These are phyloP conservation scores for Termitomyces sp. DNA, from an alignment of 768 basidiomycete genomes.

Conservation along the genomic window DNA sequence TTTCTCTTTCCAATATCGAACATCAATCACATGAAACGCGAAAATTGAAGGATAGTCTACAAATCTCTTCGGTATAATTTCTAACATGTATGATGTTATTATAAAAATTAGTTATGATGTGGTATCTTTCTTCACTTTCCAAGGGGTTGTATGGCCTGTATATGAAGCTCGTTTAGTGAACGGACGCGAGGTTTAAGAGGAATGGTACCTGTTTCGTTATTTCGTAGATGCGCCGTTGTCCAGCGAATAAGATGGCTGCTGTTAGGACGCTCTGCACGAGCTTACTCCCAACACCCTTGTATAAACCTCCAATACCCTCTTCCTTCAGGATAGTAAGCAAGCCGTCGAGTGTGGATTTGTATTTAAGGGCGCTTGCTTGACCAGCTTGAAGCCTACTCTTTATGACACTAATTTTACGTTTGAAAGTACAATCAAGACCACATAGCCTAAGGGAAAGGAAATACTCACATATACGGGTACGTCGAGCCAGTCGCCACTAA, in stretches of 20 bases:
- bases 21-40: not conserved
- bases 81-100: not conserved
- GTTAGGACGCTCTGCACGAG: slow-evolving; percentile 90
- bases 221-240: slow-evolving; percentile 81
- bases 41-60: not conserved
- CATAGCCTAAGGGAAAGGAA: not conserved
- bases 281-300: slow-evolving; percentile 86
- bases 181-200: not conserved
- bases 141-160: slow-evolving; percentile 13
- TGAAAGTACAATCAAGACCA: not conserved
- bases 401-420: slow-evolving; percentile 45
- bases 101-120: not conserved
- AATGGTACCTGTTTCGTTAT: slow-evolving; percentile 49
- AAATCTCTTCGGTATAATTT: not conserved
- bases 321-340: slow-evolving; percentile 72
- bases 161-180: not conserved
- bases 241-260: slow-evolving; percentile 89
- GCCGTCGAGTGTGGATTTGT: slow-evolving; percentile 75
- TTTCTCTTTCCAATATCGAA: not conserved
- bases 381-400: slow-evolving; percentile 81
- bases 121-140: slow-evolving; percentile 8
- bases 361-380: slow-evolving; percentile 59
- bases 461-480: slow-evolving; percentile 45
- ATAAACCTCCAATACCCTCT: slow-evolving; percentile 82
- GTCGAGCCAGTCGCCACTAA: slow-evolving; percentile 47